Evolutionary conservation across 768 basidiomycete species (phyloP), one percentile per base, ranked within the genome.

Genomic region (Dioszegia hungarica): DNA sequence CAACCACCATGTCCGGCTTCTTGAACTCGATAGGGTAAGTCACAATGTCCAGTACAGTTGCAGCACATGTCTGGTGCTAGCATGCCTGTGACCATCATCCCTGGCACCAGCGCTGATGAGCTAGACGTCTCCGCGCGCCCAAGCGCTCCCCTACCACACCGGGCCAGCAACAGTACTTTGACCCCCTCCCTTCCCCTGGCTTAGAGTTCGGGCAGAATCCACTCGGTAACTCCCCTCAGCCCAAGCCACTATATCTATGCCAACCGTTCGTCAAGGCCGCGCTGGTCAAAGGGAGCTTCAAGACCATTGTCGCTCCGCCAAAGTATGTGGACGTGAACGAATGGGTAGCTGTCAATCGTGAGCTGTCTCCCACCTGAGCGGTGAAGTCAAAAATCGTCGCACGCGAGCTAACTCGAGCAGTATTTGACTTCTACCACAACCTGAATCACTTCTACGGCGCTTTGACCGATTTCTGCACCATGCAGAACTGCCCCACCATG

Each of bases 351-450:
- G 87, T 91, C 39, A 94, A 94, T 69, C 84, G 92, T 94, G 67
- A 72, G 86, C 82, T 37, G 14, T 25, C 10, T 27, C n/a, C n/a
- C n/a, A n/a, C n/a, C n/a, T n/a, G n/a, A n/a, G n/a, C n/a, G n/a
- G n/a, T n/a, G n/a, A n/a, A n/a, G n/a, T n/a, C n/a, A n/a, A n/a
- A n/a, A n/a, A n/a, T n/a, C n/a, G n/a, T n/a, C n/a, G n/a, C n/a
- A n/a, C n/a, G n/a, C n/a, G n/a, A n/a, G n/a, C n/a, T n/a, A n/a
- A n/a, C n/a, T 6, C 28, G 25, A 14, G 34, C 60, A 98, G 94
- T 98, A 43, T 94, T 88, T 68, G 94, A 98, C 78, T 95, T 98
- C 77, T 98, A 94, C 75, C 89, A 88, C 72, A 97, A 95, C 75
- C 80, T 98, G 65, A 97, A 98, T 77, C 86, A 90, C 77, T 98